Evolutionary conservation across 2,329 filamentous ascomycete species (phyloP), one percentile per base, ranked within the genome.

Genomic region (Epicoccum sorghinum): DNA sequence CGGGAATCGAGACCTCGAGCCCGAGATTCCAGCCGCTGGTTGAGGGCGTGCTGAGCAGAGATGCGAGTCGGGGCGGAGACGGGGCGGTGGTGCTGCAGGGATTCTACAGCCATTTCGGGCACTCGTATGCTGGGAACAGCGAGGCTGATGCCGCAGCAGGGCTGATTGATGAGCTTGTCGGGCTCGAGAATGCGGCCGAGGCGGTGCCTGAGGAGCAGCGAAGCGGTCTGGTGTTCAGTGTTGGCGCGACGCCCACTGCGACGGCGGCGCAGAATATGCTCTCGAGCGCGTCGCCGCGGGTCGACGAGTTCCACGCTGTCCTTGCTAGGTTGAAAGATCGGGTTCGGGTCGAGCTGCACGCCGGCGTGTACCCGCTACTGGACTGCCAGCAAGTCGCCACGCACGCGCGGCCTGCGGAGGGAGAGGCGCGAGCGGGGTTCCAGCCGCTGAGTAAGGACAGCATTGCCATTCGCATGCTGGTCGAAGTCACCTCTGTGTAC

Each of bases 341-440:
- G 2, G 75, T 58, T 37, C 24, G 57, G 3, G 79, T 91, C 24
- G 89, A 92, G 69, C 78, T 91, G 2, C 90, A 93, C 69, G 89
- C 89, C 0, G 89, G 89, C 27, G 88, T 90, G 2, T 93, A 93
- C 68, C 85, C 89, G 0, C 79, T 86, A 3, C 82, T 93, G 7
- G 90, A 95, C 71, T 79, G 93, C 64, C 90, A 95, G 71, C 90
- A 95, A 71, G 79, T 93, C 2, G 86, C 89, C 1, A 90, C 89
- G 0, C 84, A 88, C 64, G 86, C 89, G 4, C 74, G 82, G 0
- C 78, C 80, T 3, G 64, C 71, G 0, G 50, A 63, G 22, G 60
- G 60, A 12, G 39, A 41, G 12, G 22, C 53, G 6, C 56, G 33
- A 25, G 47, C 47, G 7, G 57, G 57, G 7, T 65, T 70, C 40